Conservation (phyloP, 169 alveolate species). For the Plasmodium gonderi region DNA sequence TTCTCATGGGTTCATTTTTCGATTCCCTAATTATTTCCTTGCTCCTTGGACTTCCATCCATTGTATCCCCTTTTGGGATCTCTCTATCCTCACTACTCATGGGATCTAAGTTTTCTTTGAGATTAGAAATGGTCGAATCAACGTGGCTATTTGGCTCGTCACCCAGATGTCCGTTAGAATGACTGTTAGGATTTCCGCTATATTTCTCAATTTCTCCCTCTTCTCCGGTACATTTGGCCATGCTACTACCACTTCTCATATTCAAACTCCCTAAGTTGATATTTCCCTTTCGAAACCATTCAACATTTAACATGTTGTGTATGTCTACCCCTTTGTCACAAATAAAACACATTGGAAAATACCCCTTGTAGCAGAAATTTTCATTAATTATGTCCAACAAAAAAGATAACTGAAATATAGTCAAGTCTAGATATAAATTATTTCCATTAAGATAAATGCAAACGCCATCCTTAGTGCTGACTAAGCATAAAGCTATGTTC, state of each 20-base stretch:
- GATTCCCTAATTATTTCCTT: too few relatives aligned
- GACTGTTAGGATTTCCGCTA: too few relatives aligned
- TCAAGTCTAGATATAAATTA: slow-evolving; percentile 51
- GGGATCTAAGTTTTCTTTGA: too few relatives aligned
- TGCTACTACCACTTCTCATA: not conserved
- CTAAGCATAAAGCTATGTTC: slow-evolving; percentile 49
- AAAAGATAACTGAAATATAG: slow-evolving; percentile 63
- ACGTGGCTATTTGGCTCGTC: too few relatives aligned
- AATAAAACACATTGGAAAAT: slow-evolving; percentile 72
- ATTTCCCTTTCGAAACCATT: slow-evolving; percentile 54
- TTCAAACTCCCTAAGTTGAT: slow-evolving; percentile 21
- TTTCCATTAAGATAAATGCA: slow-evolving; percentile 58
- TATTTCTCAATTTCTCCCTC: not conserved
- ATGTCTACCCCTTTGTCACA: slow-evolving; percentile 42
- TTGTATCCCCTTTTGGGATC: too few relatives aligned
- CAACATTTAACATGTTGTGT: slow-evolving; percentile 38
- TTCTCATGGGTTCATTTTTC: slow-evolving; percentile 9
- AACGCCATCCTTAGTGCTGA: slow-evolving; percentile 38
- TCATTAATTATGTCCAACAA: slow-evolving; percentile 71
- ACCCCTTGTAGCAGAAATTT: slow-evolving; percentile 71
- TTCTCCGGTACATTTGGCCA: not conserved
- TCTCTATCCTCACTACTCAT: too few relatives aligned
- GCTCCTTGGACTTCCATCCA: too few relatives aligned
- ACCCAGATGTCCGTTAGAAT: too few relatives aligned
- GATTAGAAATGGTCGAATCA: too few relatives aligned